Base-by-base conservation (phyloP, 768 basidiomycete genomes). In the Boletus sp. region DNA sequence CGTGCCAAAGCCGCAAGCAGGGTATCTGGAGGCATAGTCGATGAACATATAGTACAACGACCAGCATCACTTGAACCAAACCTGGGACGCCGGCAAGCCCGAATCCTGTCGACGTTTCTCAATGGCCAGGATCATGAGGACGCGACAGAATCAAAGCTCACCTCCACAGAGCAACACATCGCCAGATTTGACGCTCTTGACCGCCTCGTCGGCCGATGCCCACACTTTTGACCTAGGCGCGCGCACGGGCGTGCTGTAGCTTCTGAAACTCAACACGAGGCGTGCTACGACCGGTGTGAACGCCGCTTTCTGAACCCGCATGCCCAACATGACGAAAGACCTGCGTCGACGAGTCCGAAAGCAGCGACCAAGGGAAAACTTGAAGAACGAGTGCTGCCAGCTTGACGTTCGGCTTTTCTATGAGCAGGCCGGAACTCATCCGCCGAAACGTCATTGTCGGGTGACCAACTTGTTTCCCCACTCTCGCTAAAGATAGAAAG, bases 61-160 rank as follows among this genome's bases (percentile, higher is more conserved):
- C 30, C n/a, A 20, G 4, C 17, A 24, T 17, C 32, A 36, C 39
- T 12, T 2, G 30, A 15, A 44, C 46, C 76, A 41, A 45, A 91
- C 90, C 89, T 65, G 94, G 92, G 46, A 93, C 89, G 32, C 94
- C 94, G 62, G 91, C 90, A 50, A 92, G 76, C 45, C 94, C 94
- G 66, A 97, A 97, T 29, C 94, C 93, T 93, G 64, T 15, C 40
- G 10, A 64, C 32, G 45, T 33, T 39, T n/a, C 17, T 51, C 49
- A 49, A 7, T 39, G 44, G 52, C 11, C 20, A 54, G 42, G 17
- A 12, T 39, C 24, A 30, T 12, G 12, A 18, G 0, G n/a, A 48
- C 17, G 20, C 36, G n/a, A 47, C 18, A 12, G 45, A 55, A 57
- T 8, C 3, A 17, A 18, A 50, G 14, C 85, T 60, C 62, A 93